Evolutionary conservation across 1,284 basidiomycete genomes (phyloP), one percentile per base, ranked within the genome.

Genomic region (Chalciporus sp.): DNA sequence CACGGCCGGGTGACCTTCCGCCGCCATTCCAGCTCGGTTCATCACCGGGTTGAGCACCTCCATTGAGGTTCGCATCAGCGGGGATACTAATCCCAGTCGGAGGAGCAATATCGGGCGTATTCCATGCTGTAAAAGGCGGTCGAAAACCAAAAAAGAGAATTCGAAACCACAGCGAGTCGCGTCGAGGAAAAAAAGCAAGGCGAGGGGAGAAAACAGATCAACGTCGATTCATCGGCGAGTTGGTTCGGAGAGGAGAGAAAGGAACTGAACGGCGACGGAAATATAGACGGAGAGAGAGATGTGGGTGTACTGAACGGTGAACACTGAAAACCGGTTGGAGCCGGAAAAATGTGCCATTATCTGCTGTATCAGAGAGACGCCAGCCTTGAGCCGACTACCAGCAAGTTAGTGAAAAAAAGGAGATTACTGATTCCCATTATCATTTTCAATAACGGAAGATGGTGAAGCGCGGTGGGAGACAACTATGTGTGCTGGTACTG

Each of bases 51-150:
- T 67, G 67, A 51, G 63, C 67, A 28, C 72, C 74, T 49, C 76
- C 78, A 51, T 76, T 79, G 71, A 83, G 67, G 47, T 72, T 73
- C 9, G 76, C 70, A 50, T 86, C 86, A 28, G 82, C 78, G 46
- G 87, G 87, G 62, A 89, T 89, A 68, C 84, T 84, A 60, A 88
- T 88, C 42, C 79, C 85, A 41, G 83, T 73, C 48, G 85, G 83
- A 49, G 85, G 83, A 39, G 84, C 84, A 63, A 88, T 87, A 59
- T 90, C 88, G 83, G 88, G 85, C 42, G 84, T 81, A 75, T 87
- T 86, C 87, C 87, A 90, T 67, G 87, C 87, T 89, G 82, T 51
- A 59, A 42, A 51, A 23, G 23, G 23, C 23, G 31, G 42, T 46
- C 48, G 19, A 27, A 44, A 12, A 55, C 16, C 51, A 51, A 52